A percentile compares a stretch with the other conserved stretches of the same genome.
phyloP scores from a whole-genome alignment of 2,329 filamentous ascomycete species.

The Diaporthe eres region DNA sequence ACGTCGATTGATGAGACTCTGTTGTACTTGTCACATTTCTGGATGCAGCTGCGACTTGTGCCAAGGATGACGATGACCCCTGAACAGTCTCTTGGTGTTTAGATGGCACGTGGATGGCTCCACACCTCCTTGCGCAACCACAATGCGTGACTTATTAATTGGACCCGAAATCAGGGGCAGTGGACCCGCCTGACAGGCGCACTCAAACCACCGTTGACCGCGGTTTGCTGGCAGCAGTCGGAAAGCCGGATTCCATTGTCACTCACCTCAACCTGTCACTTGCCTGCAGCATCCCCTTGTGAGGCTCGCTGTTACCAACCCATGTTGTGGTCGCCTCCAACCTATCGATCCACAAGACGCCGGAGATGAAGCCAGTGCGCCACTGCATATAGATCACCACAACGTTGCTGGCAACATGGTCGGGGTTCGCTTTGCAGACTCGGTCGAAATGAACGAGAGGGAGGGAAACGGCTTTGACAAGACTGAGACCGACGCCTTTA shows the following conservation, averaged over 20 bases:
- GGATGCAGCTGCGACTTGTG: not conserved
- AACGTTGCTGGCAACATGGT: not conserved
- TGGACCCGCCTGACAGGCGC: conserved; percentile 1
- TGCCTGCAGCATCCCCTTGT: not conserved
- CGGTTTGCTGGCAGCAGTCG: not conserved
- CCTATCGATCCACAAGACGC: not conserved
- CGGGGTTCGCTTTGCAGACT: conserved; percentile 32
- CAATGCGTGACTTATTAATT: not conserved
- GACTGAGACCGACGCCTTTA: conserved; percentile 16
- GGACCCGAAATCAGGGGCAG: conserved; percentile 18
- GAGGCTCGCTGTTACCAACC: not conserved
- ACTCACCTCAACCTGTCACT: not conserved
- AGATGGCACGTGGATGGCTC: not conserved
- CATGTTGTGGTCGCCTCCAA: not conserved
- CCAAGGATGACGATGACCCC: not conserved
- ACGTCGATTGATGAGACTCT: not conserved
- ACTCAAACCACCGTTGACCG: not conserved
- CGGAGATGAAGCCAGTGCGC: not conserved
- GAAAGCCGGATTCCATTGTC: not conserved
- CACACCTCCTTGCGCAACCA: not conserved
- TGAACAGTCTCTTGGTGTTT: not conserved
- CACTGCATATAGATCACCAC: no score
- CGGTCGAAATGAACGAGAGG: conserved; percentile 8
- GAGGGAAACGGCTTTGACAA: conserved; percentile 12
- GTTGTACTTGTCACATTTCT: not conserved